A percentile compares a stretch with the other conserved stretches of the same genome.
Evolutionary conservation across 495 filamentous ascomycete species (phyloP).

Genomic region (Aspergillus bridgeri): DNA sequence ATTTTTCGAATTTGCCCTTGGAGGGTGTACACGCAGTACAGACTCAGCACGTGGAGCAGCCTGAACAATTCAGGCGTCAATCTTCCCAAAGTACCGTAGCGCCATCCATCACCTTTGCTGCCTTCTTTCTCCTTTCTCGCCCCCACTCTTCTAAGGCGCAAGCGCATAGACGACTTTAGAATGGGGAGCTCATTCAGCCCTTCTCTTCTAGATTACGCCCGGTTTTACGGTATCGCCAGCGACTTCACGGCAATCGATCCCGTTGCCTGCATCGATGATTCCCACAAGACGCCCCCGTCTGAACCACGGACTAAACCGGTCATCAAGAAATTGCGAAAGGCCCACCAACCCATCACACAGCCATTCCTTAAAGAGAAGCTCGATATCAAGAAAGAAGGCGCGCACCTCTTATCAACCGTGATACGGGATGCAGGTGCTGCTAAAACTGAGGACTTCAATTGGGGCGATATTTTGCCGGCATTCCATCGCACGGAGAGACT

Average conservation of each 20-base stretch:
- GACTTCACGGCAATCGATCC: conserved; percentile 27
- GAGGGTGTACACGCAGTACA: background rate
- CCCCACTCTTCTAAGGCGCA: background rate
- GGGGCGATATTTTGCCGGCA: conserved; percentile 28
- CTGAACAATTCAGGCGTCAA: background rate
- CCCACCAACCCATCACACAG: conserved; percentile 9
- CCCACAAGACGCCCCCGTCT: background rate
- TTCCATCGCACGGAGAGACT: conserved; percentile 25
- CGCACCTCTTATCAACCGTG: conserved; percentile 22
- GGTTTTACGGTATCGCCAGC: conserved; percentile 34
- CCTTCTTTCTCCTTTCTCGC: background rate
- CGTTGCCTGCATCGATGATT: conserved; percentile 14
- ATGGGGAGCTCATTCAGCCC: conserved; percentile 24
- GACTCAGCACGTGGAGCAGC: background rate
- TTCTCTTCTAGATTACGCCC: conserved; percentile 41
- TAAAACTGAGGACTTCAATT: conserved; percentile 7
- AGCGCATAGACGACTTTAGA: background rate
- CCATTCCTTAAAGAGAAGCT: conserved; percentile 18
- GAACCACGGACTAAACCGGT: background rate
- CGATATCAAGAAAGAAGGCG: conserved; percentile 19
- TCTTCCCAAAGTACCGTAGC: background rate
- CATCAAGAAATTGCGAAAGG: background rate
- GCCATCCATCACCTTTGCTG: background rate
- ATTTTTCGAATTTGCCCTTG: background rate
- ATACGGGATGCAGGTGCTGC: conserved; percentile 9